Percentiles rank a stretch among this genome's conserved stretches.
Evolutionary conservation across 805 yeast genomes (phyloP).

Genomic region (Metschnikowia similis): DNA sequence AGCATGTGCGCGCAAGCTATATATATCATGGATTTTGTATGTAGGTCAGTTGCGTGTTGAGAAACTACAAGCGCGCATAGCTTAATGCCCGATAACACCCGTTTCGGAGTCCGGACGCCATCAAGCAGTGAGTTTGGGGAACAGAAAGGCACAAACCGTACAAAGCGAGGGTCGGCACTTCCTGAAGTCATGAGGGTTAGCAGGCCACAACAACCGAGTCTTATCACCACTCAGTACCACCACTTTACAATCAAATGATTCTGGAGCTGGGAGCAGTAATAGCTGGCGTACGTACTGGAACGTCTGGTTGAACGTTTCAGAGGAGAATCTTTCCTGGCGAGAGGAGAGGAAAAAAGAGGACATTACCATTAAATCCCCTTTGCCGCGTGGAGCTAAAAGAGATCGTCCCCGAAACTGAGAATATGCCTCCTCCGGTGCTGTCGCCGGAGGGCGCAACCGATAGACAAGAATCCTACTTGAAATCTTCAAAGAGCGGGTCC

Average conservation of each 20-base stretch:
- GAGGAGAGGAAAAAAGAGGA: neutral
- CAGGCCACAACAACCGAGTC: neutral
- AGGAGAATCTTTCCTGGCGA: neutral
- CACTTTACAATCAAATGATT: neutral
- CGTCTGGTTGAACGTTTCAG: constrained; percentile 10
- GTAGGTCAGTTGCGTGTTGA: neutral
- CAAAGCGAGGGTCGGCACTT: neutral
- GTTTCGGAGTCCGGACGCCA: neutral
- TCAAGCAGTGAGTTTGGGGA: neutral
- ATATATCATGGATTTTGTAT: constrained; percentile 3
- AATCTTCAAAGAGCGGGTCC: neutral
- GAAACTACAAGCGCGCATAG: neutral
- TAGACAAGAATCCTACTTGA: constrained; percentile 46
- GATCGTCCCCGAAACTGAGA: constrained; percentile 8
- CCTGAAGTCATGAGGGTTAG: neutral
- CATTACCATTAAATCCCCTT: constrained; percentile 25
- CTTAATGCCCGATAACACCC: neutral
- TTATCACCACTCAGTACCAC: neutral
- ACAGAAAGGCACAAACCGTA: neutral
- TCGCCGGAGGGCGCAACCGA: constrained; percentile 34
- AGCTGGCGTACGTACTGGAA: constrained; percentile 4
- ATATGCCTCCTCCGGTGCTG: constrained; percentile 2
- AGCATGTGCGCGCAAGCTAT: constrained; percentile 12
- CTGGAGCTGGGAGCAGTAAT: neutral
- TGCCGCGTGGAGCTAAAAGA: constrained; percentile 44